phyloP scores from a whole-genome alignment of 768 basidiomycete species.

The Serendipita vermifera region DNA sequence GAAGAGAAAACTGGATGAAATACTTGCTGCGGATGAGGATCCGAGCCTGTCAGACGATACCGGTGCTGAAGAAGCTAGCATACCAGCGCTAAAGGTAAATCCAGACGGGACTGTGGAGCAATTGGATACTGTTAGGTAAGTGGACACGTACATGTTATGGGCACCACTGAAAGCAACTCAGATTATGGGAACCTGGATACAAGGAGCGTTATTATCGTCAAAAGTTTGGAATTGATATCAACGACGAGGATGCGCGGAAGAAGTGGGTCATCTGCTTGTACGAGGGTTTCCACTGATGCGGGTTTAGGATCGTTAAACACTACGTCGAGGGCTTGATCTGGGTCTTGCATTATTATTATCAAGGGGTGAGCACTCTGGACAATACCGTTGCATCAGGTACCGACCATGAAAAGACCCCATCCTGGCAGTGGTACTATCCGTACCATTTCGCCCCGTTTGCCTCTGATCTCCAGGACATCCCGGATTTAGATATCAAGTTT shows the following conservation, averaged over 20 bases:
- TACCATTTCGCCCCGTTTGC: constrained; percentile 98
- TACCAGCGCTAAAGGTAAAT: constrained; percentile 60
- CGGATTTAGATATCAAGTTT: constrained; percentile 68
- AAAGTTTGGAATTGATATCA: constrained; percentile 71
- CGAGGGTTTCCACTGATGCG: background rate
- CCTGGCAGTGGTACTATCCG: constrained; percentile 99
- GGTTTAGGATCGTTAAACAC: constrained; percentile 52
- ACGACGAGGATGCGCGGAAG: constrained; percentile 60
- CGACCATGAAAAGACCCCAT: constrained; percentile 50
- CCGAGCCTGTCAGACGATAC: background rate
- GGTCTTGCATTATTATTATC: constrained; percentile 97
- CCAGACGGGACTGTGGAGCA: constrained; percentile 90
- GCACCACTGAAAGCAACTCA: constrained; percentile 24
- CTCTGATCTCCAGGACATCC: constrained; percentile 74
- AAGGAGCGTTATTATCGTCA: constrained; percentile 86
- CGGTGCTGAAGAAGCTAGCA: constrained; percentile 24
- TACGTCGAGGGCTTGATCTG: constrained; percentile 92
- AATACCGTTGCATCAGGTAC: constrained; percentile 17
- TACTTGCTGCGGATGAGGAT: constrained; percentile 30
- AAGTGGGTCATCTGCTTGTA: constrained; percentile 34
- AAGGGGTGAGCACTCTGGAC: constrained; percentile 54
- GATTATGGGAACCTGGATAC: constrained; percentile 94
- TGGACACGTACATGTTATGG: constrained; percentile 15
- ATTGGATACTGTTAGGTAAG: constrained; percentile 82
- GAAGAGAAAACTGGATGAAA: constrained; percentile 35